phyloP scores from a whole-genome alignment of 331 rosid genomes.

The Erythrophleum ivorense region DNA sequence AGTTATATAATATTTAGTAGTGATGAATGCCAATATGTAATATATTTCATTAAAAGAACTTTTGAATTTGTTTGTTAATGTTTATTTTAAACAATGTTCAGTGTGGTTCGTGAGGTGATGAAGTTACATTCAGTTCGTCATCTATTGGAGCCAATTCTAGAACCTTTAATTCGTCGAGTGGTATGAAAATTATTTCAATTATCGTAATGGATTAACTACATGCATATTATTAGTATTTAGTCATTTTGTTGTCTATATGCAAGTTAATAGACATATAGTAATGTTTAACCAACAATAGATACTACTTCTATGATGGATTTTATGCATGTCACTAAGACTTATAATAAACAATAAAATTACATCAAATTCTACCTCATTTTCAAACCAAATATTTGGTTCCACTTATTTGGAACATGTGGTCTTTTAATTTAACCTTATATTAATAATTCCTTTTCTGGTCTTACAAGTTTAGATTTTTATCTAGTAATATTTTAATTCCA shows the following conservation, averaged over 20 bases:
- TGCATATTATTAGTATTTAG: constrained; percentile 13
- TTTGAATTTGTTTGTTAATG: constrained; percentile 18
- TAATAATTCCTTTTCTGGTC: constrained; percentile 4
- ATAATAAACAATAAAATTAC: background rate
- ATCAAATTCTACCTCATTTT: constrained; percentile 25
- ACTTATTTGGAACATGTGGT: constrained; percentile 18
- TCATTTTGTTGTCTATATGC: constrained; percentile 31
- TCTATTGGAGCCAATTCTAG: constrained; percentile 79
- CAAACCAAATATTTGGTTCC: constrained; percentile 3
- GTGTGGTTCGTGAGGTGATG: constrained; percentile 82
- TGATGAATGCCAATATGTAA: background rate
- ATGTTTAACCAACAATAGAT: constrained; percentile 20
- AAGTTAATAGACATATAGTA: constrained; percentile 25
- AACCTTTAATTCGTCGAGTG: constrained; percentile 93
- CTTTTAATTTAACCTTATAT: constrained; percentile 18
- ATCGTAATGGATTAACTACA: constrained; percentile 3
- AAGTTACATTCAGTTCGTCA: constrained; percentile 64
- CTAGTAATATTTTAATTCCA: background rate
- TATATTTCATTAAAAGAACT: constrained; percentile 16
- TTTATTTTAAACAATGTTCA: constrained; percentile 42
- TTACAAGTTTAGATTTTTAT: constrained; percentile 8
- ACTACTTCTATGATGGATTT: constrained; percentile 22
- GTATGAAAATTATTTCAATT: constrained; percentile 54
- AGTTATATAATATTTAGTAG: background rate
- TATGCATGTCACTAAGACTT: background rate